Evolutionary conservation across 2,329 filamentous ascomycete species (phyloP), one percentile per base, ranked within the genome.

Genomic region (Nemania sp.): DNA sequence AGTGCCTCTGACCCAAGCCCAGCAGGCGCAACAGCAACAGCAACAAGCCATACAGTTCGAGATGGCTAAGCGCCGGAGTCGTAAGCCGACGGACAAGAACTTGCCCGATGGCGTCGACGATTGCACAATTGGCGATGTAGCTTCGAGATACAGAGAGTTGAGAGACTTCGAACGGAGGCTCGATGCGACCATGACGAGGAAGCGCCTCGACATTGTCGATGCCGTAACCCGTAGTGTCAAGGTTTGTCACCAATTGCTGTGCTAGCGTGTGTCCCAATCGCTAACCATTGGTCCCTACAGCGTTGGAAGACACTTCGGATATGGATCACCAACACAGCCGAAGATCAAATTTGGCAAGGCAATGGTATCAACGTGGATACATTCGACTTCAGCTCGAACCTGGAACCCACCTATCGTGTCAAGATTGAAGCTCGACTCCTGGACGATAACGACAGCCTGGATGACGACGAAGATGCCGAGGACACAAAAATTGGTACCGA

Each of bases 241-340:
- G 80, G 82, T 86, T 70, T 46, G 70, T 61, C 20, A 30, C 37
- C 24, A 20, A 53, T 34, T 14, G 17, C 19, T 23, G 24, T 30
- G 23, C 36, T 15, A 12, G 28, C 42, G 17, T 30, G n/a, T 43
- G 19, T 22, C 17, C 11, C 40, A 52, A 34, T 53, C 57, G 33
- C 68, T 51, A 19, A 57, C 39, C 31, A 59, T 45, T 31, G 6
- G 22, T 9, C 14, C 24, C 20, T 46, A 19, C 51, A 90, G 82
- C 84, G 89, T 62, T 88, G 87, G 72, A 89, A 88, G 68, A 96
- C 91, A 2, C 79, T 99, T 72, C 88, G 93, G 58, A 83, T 99
- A 60, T 97, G 91, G 91, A 86, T 99, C 66, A 92, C 86, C 66
- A 99, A 99, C 73, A 96, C 91, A 1, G 91, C 88, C 28, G 91